Conservation (phyloP, 1,284 basidiomycete genomes). For the Heterobasidion occidentale region DNA sequence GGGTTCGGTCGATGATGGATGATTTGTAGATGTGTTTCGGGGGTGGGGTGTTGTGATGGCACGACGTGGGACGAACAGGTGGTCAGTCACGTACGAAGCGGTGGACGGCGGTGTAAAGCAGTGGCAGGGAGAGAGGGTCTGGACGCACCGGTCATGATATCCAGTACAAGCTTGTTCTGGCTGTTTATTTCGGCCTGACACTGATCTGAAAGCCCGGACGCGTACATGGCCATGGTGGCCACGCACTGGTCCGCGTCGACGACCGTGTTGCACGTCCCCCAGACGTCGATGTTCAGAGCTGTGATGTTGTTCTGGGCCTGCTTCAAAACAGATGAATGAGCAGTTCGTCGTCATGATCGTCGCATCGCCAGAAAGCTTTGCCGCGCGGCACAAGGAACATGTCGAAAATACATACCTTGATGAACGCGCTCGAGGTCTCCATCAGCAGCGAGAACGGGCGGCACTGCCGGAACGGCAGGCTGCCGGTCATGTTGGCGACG, state of each 20-base stretch:
- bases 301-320: slow-evolving; percentile 61
- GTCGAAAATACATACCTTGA: slow-evolving; percentile 32
- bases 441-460: slow-evolving; percentile 70
- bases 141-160: slow-evolving; percentile 44
- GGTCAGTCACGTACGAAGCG: not conserved
- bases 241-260: slow-evolving; percentile 39
- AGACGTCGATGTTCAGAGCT: slow-evolving; percentile 58
- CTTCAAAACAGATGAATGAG: slow-evolving; percentile 7
- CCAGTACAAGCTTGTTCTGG: slow-evolving; percentile 38
- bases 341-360: not conserved
- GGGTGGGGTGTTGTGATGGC: not conserved
- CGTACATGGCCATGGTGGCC: slow-evolving; percentile 57
- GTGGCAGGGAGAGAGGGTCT: not conserved
- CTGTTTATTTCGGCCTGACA: slow-evolving; percentile 48
- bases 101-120: not conserved
- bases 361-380: not conserved
- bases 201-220: slow-evolving; percentile 31
- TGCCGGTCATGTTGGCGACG: slow-evolving; percentile 64
- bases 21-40: not conserved
- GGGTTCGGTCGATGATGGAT: not conserved
- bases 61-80: not conserved
- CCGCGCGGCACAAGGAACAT: not conserved
- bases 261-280: slow-evolving; percentile 72
- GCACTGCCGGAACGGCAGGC: slow-evolving; percentile 54
- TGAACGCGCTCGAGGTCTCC: slow-evolving; percentile 49